phyloP scores from a whole-genome alignment of 495 filamentous ascomycete genomes.

The Rhypophila decipiens region DNA sequence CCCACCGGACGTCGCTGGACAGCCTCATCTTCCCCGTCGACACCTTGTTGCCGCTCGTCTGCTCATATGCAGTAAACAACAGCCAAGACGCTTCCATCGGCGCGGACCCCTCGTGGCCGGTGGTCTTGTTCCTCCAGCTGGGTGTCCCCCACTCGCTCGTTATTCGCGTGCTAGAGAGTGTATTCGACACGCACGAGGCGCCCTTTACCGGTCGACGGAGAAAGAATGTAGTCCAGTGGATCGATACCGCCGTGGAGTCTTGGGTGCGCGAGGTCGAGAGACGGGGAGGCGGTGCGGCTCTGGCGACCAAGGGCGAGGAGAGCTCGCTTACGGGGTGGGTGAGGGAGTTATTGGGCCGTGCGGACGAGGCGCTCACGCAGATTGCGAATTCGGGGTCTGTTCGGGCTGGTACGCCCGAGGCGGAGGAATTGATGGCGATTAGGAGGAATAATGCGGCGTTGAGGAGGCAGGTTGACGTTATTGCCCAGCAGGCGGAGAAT shows the following conservation, averaged over 20 bases:
- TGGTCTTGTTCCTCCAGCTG: conserved; percentile 72
- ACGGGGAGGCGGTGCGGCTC: conserved; percentile 22
- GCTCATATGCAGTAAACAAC: conserved; percentile 67
- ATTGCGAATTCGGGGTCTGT: conserved; percentile 10
- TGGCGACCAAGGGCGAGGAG: conserved; percentile 22
- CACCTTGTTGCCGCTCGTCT: conserved; percentile 61
- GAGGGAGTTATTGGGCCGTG: conserved; percentile 32
- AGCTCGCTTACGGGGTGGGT: conserved; percentile 33
- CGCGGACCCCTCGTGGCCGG: conserved; percentile 64
- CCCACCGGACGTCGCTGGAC: conserved; percentile 65
- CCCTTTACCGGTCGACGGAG: conserved; percentile 65
- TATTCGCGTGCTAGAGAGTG: conserved; percentile 67
- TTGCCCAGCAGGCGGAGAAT: conserved; percentile 10
- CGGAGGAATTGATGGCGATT: conserved; percentile 22
- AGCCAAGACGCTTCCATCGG: conserved; percentile 58
- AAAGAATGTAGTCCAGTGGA: conserved; percentile 37
- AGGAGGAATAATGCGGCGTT: conserved; percentile 13
- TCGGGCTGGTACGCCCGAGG: conserved; percentile 15
- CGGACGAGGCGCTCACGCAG: conserved; percentile 29
- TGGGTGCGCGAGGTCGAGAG: conserved; percentile 39
- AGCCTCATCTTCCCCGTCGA: conserved; percentile 66
- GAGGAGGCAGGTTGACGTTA: conserved; percentile 22
- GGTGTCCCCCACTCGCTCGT: conserved; percentile 69
- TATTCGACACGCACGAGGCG: conserved; percentile 76
- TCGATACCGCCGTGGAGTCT: conserved; percentile 26